Conservation (phyloP, 257 asterid genomes). For the Solanum sitiens region DNA sequence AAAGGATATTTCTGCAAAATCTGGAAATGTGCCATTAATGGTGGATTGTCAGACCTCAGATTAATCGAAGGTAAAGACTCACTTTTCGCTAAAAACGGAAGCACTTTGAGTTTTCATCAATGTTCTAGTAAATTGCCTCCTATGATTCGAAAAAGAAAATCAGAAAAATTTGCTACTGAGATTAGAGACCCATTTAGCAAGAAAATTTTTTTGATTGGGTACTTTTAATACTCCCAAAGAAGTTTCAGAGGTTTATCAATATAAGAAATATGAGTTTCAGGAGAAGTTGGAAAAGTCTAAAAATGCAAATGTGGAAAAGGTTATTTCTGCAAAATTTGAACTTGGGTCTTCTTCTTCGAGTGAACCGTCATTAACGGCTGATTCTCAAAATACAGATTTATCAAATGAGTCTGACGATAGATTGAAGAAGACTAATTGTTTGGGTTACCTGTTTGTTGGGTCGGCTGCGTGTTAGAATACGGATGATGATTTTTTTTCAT, state of each 20-base stretch:
- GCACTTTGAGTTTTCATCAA: too few relatives aligned
- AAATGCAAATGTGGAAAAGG: background rate
- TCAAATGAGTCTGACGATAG: background rate
- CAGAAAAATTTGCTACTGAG: background rate
- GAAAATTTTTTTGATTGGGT: background rate
- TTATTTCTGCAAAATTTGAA: background rate
- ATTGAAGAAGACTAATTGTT: background rate
- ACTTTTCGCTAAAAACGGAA: background rate
- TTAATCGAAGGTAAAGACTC: background rate
- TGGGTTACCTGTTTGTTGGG: too few relatives aligned
- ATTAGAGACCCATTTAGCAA: background rate
- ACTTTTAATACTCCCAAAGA: background rate
- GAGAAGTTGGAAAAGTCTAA: background rate
- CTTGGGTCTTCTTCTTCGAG: background rate
- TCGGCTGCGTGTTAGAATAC: too few relatives aligned
- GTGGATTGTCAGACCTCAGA: background rate
- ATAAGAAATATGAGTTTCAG: conserved; percentile 17
- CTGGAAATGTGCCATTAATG: background rate
- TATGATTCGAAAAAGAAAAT: background rate
- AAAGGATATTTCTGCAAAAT: background rate
- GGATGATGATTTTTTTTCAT: too few relatives aligned
- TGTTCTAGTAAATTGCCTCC: background rate
- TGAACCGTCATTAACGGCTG: background rate
- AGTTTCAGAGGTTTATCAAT: background rate
- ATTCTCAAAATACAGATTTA: background rate